phyloP scores from a whole-genome alignment of 1,139 yeast species.

The Blastobotrys arbuscula region DNA sequence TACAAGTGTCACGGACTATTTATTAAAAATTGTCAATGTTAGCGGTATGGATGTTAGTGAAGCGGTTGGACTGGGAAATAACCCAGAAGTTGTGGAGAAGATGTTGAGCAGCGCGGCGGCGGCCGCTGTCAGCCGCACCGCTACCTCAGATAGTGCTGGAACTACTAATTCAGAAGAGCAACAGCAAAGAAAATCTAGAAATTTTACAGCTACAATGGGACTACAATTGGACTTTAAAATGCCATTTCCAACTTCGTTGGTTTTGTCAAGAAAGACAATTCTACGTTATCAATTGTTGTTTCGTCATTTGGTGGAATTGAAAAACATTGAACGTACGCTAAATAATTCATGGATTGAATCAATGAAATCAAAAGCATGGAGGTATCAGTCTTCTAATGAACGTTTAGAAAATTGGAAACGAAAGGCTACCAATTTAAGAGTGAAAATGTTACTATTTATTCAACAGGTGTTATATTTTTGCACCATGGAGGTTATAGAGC shows the following conservation, averaged over 20 bases:
- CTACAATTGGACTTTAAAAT: slow-evolving; percentile 61
- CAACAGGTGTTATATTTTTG: slow-evolving; percentile 53
- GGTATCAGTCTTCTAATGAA: slow-evolving; percentile 39
- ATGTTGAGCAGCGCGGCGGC: slow-evolving; percentile 13
- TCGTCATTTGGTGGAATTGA: slow-evolving; percentile 61
- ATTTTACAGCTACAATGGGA: slow-evolving; percentile 44
- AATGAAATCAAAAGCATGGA: slow-evolving; percentile 65
- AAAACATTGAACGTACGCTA: slow-evolving; percentile 54
- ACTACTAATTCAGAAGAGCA: slow-evolving; percentile 7
- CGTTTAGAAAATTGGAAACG: slow-evolving; percentile 52
- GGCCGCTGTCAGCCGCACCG: neutral
- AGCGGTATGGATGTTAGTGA: slow-evolving; percentile 53
- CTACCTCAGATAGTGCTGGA: slow-evolving; percentile 12
- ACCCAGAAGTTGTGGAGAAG: slow-evolving; percentile 14
- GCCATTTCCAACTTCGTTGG: slow-evolving; percentile 82
- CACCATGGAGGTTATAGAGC: slow-evolving; percentile 56
- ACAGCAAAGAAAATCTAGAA: slow-evolving; percentile 13
- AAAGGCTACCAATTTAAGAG: slow-evolving; percentile 52
- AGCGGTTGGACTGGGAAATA: slow-evolving; percentile 13
- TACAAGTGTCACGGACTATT: slow-evolving; percentile 45
- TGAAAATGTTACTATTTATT: slow-evolving; percentile 57
- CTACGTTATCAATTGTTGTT: slow-evolving; percentile 77
- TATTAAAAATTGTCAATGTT: slow-evolving; percentile 59
- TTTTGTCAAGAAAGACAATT: slow-evolving; percentile 64
- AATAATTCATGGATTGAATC: slow-evolving; percentile 72